Percentiles rank a stretch among this genome's conserved stretches.
Evolutionary conservation across 306 rosid genomes (phyloP).

Genomic region (Lagenaria siceraria): DNA sequence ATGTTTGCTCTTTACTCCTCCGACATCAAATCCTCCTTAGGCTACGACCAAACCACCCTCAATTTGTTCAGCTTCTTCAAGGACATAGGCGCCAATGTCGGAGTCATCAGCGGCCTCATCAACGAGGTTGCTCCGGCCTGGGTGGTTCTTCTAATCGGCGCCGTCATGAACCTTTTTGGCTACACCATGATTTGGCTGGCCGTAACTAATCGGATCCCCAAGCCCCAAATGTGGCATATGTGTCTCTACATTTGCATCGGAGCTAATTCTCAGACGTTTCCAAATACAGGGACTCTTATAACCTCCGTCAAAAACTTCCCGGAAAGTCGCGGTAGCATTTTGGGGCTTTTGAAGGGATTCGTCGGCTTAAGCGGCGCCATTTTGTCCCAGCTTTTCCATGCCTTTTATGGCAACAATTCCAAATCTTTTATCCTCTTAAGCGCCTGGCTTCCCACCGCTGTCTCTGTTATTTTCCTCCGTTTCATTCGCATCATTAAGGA

Average conservation of each 20-base stretch:
- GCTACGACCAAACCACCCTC: slow-evolving; percentile 62
- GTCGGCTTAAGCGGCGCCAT: slow-evolving; percentile 69
- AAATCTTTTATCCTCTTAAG: slow-evolving; percentile 35
- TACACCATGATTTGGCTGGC: slow-evolving; percentile 77
- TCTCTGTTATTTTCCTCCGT: slow-evolving; percentile 29
- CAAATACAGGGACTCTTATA: slow-evolving; percentile 50
- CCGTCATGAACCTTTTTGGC: slow-evolving; percentile 51
- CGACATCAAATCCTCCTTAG: slow-evolving; percentile 37
- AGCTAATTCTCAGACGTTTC: slow-evolving; percentile 52
- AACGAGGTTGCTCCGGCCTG: slow-evolving; percentile 51
- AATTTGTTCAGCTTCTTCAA: slow-evolving; percentile 71
- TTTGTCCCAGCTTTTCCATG: slow-evolving; percentile 40
- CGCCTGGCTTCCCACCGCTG: slow-evolving; percentile 52
- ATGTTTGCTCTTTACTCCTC: slow-evolving; percentile 46
- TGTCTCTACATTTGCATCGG: slow-evolving; percentile 57
- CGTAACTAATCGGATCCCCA: slow-evolving; percentile 26
- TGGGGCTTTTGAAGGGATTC: slow-evolving; percentile 60
- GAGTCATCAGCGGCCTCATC: slow-evolving; percentile 44
- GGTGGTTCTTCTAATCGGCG: slow-evolving; percentile 46
- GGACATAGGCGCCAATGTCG: slow-evolving; percentile 54
- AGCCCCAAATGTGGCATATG: slow-evolving; percentile 59
- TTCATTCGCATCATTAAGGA: slow-evolving; percentile 21
- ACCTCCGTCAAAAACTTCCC: slow-evolving; percentile 55
- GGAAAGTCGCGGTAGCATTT: slow-evolving; percentile 41
- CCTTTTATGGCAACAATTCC: slow-evolving; percentile 34